Evolutionary conservation across 768 basidiomycete genomes (phyloP), one percentile per base, ranked within the genome.

Genomic region (Hericium erinaceus): DNA sequence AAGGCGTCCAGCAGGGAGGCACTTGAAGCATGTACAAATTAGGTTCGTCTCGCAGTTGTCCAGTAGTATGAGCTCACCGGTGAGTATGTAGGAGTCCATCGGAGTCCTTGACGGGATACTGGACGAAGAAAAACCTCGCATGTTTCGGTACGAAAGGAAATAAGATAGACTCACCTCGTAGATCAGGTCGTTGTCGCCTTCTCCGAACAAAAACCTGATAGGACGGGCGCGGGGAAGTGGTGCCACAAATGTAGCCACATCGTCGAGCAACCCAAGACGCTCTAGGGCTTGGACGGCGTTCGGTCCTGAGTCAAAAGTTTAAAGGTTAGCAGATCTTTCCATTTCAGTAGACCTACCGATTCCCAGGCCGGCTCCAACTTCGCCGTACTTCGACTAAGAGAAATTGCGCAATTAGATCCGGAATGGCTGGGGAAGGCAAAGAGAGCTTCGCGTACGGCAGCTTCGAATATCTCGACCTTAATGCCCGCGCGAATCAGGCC

Each of bases 381-480:
- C 49, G n/a, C 49, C 49, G 22, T 46, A 46, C 22, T 46, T 46
- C 7, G 44, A 22, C 44, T 46, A 10, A 22, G 11, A 15, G 8
- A 20, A 24, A 20, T 18, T 15, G 15, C 15, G 18, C 16, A 24
- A 28, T 20, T 24, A 46, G 33, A 2, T 51, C 16, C 1, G 16
- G 22, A n/a, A 46, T 1, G 2, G 44, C 5, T 22, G 1, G 10
- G 16, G 44, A 13, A 12, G 39, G 22, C 18, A 16, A 4, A 44
- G 12, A 26, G 2, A 33, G 33, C 33, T 13, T 40, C 48, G 63
- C 68, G 26, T 64, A 80, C 80, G 48, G 80, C 75, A 48, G 78
- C 74, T 66, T 82, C 82, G 60, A 81, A 83, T 2, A 81, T 61
- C 16, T 76, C 69, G 13, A 77, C 76, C 15, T 70, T 64, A 33